phyloP scores from a whole-genome alignment of 1,284 basidiomycete genomes.

The Tilletia horrida region DNA sequence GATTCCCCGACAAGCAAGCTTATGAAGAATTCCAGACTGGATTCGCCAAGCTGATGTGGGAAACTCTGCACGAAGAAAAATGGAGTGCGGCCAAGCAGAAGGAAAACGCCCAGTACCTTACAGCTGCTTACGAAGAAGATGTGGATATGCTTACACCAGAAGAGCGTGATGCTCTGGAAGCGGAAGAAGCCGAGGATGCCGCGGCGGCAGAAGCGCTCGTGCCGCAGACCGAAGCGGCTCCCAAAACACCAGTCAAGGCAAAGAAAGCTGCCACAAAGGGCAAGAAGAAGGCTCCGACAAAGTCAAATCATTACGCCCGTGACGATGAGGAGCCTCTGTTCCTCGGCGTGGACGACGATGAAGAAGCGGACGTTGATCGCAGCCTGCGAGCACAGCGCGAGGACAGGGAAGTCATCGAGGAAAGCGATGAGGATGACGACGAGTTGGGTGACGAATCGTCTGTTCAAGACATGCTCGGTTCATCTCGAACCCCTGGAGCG shows the following conservation, averaged over 20 bases:
- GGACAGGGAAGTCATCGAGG: constrained; percentile 58
- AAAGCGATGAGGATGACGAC: constrained; percentile 64
- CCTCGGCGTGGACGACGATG: constrained; percentile 37
- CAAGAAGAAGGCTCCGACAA: constrained; percentile 29
- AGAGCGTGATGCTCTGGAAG: constrained; percentile 19
- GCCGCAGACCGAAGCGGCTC: not conserved
- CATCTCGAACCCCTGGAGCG: constrained; percentile 26
- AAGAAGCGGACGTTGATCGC: constrained; percentile 54
- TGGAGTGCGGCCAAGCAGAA: constrained; percentile 65
- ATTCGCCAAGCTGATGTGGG: constrained; percentile 76
- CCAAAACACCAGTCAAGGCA: constrained; percentile 1
- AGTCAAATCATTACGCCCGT: constrained; percentile 62
- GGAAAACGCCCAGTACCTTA: constrained; percentile 63
- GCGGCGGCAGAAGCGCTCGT: constrained; percentile 18
- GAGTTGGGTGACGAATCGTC: constrained; percentile 39
- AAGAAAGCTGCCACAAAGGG: constrained; percentile 26
- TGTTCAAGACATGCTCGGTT: constrained; percentile 47
- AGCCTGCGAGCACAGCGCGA: constrained; percentile 25
- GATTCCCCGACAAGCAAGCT: constrained; percentile 64
- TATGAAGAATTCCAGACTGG: constrained; percentile 67
- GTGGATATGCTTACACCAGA: constrained; percentile 71
- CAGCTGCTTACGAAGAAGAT: constrained; percentile 68
- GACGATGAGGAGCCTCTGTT: constrained; percentile 59
- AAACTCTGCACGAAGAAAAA: constrained; percentile 70
- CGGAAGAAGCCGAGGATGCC: constrained; percentile 33